phyloP scores from a whole-genome alignment of 768 basidiomycete species.

The Clavulina sp. region DNA sequence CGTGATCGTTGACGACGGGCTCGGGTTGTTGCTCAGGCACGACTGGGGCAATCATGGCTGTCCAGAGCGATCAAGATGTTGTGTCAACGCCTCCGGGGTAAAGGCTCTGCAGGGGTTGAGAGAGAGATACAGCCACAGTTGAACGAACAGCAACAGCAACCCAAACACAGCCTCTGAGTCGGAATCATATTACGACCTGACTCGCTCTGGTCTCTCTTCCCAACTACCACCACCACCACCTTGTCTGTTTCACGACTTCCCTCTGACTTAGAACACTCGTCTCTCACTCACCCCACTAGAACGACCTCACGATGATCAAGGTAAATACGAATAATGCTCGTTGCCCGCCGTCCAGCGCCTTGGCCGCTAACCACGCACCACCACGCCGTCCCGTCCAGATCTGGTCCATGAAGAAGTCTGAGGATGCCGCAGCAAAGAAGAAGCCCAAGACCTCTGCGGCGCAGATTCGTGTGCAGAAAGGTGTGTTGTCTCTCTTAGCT shows the following conservation, averaged over 20 bases:
- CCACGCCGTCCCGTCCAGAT: slow-evolving; percentile 36
- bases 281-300: not conserved
- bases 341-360: no score
- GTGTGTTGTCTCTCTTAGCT: slow-evolving; percentile 25
- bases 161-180: no score
- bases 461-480: slow-evolving; percentile 99
- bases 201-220: slow-evolving; percentile 7
- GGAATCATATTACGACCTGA: slow-evolving; percentile 1
- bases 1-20: not conserved
- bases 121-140: no score
- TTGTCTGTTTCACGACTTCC: not conserved
- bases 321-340: no score
- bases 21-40: no score
- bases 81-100: no score
- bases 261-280: not conserved
- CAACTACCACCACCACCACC: not conserved
- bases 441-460: slow-evolving; percentile 97
- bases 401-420: slow-evolving; percentile 99
- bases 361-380: not conserved
- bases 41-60: no score
- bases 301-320: not conserved
- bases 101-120: no score
- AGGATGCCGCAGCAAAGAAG: slow-evolving; percentile 93
- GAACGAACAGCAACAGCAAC: no score
- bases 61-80: no score